Conservation (phyloP, 257 asterid genomes). For the Solanum chilense region DNA sequence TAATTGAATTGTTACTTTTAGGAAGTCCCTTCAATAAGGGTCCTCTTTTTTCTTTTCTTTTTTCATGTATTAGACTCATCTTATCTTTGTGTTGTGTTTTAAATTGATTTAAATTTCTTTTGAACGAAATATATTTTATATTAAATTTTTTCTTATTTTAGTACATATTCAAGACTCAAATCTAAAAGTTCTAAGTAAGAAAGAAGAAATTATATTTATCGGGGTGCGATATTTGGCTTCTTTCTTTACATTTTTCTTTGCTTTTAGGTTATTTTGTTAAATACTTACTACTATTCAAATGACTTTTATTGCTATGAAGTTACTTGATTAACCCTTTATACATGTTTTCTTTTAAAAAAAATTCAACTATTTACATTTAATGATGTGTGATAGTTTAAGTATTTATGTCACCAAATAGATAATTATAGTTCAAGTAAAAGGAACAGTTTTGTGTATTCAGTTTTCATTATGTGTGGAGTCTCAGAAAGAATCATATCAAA, state of each 20-base stretch:
- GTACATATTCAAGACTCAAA: not conserved
- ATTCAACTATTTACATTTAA: too few relatives aligned
- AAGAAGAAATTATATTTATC: not conserved
- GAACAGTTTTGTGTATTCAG: rapidly evolving
- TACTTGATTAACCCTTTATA: not conserved
- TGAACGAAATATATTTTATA: rapidly evolving
- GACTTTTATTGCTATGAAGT: slow-evolving; percentile 11
- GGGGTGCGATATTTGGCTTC: not conserved
- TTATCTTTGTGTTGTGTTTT: not conserved
- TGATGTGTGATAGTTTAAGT: not conserved
- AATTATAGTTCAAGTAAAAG: not conserved
- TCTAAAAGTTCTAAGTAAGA: rapidly evolving
- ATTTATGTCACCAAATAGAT: not conserved
- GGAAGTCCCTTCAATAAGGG: slow-evolving; percentile 6
- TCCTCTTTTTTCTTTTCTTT: not conserved
- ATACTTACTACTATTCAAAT: slow-evolving; percentile 20
- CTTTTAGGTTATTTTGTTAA: slow-evolving; percentile 23
- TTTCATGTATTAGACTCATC: not conserved
- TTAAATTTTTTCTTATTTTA: too few relatives aligned
- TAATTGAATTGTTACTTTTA: slow-evolving; percentile 22
- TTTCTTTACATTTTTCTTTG: not conserved
- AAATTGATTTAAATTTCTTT: too few relatives aligned
- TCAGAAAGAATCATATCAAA: not conserved
- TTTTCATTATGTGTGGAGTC: not conserved
- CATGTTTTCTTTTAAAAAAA: not conserved